Conservation (phyloP, 73 alveolate species). For the Breviolum minutum region DNA sequence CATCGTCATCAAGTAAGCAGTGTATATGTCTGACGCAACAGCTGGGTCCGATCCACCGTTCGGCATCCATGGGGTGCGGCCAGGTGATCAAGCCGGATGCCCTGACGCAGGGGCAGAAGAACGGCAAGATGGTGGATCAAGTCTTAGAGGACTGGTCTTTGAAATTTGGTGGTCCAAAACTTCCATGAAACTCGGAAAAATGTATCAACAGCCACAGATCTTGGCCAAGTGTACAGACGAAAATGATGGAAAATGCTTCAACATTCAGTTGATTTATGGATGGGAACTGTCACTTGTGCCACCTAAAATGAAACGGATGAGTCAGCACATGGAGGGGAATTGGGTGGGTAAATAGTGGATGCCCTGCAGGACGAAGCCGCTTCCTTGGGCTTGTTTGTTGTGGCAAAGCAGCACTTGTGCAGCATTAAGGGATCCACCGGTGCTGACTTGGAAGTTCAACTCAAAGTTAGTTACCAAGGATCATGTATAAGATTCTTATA, state of each 20-base stretch:
- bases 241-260: too few relatives aligned
- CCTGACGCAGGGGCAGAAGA: constrained; percentile 33
- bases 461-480: too few relatives aligned
- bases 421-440: too few relatives aligned
- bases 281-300: neutral
- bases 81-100: constrained; percentile 88
- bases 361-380: constrained; percentile 56
- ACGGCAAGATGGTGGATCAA: constrained; percentile 97
- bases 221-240: too few relatives aligned
- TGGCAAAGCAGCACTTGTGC: constrained; percentile 52
- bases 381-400: constrained; percentile 63
- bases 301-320: neutral
- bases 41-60: too few relatives aligned
- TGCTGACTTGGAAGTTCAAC: too few relatives aligned
- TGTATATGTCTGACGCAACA: neutral
- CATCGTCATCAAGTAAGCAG: neutral
- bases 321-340: neutral
- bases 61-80: neutral
- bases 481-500: too few relatives aligned
- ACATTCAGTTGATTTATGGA: neutral
- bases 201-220: too few relatives aligned
- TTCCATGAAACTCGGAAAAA: too few relatives aligned
- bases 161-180: too few relatives aligned
- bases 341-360: too few relatives aligned
- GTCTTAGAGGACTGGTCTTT: constrained; percentile 42